phyloP scores from a whole-genome alignment of 1,284 basidiomycete genomes.

The Polyporus tsugae region DNA sequence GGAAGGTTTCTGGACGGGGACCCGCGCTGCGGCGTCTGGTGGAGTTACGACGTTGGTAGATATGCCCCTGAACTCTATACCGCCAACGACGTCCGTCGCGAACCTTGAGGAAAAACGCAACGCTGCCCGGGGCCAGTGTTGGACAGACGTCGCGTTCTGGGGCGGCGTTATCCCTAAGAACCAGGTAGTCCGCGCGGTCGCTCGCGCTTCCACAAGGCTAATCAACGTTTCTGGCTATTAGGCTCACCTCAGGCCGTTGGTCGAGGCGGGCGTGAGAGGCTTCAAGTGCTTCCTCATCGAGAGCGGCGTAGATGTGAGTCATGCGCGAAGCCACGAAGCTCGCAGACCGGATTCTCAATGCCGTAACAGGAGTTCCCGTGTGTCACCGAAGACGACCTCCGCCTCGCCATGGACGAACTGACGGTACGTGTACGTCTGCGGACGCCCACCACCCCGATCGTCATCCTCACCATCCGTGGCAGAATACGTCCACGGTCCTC shows the following conservation, averaged over 20 bases:
- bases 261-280: slow-evolving; percentile 85
- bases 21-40: slow-evolving; percentile 86
- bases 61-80: slow-evolving; percentile 96
- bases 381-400: slow-evolving; percentile 77
- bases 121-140: slow-evolving; percentile 79
- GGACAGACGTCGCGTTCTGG: slow-evolving; percentile 93
- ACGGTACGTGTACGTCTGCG: slow-evolving; percentile 55
- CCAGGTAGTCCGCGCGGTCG: slow-evolving; percentile 54
- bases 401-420: slow-evolving; percentile 75
- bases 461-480: slow-evolving; percentile 15
- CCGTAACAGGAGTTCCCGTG: slow-evolving; percentile 86
- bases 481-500: slow-evolving; percentile 75
- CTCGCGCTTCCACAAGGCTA: background rate
- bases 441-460: slow-evolving; percentile 4
- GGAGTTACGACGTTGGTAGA: slow-evolving; percentile 93
- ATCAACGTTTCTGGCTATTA: slow-evolving; percentile 41
- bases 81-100: slow-evolving; percentile 87
- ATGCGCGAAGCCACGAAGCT: background rate
- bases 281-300: slow-evolving; percentile 97
- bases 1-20: slow-evolving; percentile 95
- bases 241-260: slow-evolving; percentile 71
- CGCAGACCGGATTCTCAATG: background rate
- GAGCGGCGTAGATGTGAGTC: slow-evolving; percentile 86
- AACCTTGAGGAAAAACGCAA: slow-evolving; percentile 76
- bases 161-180: slow-evolving; percentile 93